Base-by-base conservation (phyloP, 1,284 basidiomycete species). In the Pseudomicrostroma phylloplanum region DNA sequence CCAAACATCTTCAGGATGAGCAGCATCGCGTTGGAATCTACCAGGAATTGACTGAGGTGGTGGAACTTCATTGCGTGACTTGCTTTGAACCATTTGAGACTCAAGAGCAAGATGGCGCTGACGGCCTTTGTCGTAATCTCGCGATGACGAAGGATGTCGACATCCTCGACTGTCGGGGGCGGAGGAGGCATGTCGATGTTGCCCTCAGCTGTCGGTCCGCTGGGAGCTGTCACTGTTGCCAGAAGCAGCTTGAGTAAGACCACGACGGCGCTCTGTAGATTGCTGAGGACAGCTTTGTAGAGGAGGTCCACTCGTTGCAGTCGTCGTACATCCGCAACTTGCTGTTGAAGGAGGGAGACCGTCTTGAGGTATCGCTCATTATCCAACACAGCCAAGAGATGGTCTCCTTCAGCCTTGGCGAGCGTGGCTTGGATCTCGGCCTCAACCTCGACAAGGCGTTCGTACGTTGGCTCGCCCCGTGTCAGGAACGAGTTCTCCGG, bases 1-100 rank as follows among this genome's bases (percentile, higher is more conserved):
- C 93, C 92, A 80, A 98, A 97, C 88, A 97, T 96, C 83, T 98
- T 98, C 74, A 98, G 82, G 58, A 98, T 91, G 26, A 98, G 84
- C 40, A 98, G 82, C 3, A 97, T 82, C 75, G 92, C 96, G 76
- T 98, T 98, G 21, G 91, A 93, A 75, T 98, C 96, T 56, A 98
- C 86, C 9, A 99, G 83, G 26, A 93, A 85, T 80, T 96, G 93
- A 7, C 92, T 91, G 39, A 99, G 84, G 80, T 96, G 92, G 80
- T 98, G 93, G 79, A 96, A 97, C 79, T 98, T 98, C 89, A 99
- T 93, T 39, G 89, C 88, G 81, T 98, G 75, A 48, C 69, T 73
- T 21, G 90, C 90, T 80, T 97, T 98, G 85, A 97, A 96, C 96
- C 96, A 99, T 78, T 96, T 96, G 67, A 98, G 80, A 2, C 89